Base-by-base conservation (phyloP, 1,284 basidiomycete genomes). In the Ceratobasidium sp. region DNA sequence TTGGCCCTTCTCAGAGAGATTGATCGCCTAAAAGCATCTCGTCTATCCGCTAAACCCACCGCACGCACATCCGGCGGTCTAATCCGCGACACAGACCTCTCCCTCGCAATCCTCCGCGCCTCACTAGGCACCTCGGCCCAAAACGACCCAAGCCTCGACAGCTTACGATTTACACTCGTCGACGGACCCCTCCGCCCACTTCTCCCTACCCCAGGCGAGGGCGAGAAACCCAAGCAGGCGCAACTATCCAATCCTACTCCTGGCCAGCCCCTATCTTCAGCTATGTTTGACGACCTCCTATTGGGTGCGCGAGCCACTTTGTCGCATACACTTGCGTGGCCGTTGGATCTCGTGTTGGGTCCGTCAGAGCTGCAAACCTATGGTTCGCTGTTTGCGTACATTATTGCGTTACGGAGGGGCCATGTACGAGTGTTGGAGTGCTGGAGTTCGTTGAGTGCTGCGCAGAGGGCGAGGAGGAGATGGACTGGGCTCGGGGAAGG, bases 401-500 rank as follows among this genome's bases (percentile, higher is more conserved):
- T 97, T 3, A 91, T 92, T 27, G 91, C 95, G 0, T 83, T 97
- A 54, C 89, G 94, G 41, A 93, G 93, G 80, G 93, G 93, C 0
- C 94, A 97, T 79, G 89, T 89, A 0, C 88, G 90, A 27, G 88
- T 96, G 8, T 90, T 95, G 75, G 86, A 88, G 1, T 93, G 92
- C 79, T 97, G 95, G 96, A 87, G 90, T 1, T 90, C 90, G 0
- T 84, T 97, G 29, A 94, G 92, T 11, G 93, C 93, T 78, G 87
- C 93, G 0, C 95, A 96, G 81, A 88, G 95, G 8, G 90, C 89
- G 1, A 86, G 95, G 48, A 85, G 94, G 62, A 87, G 90, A 79
- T 96, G 93, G 92, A 96, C 94, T 2, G 93, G 93, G 1, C 86
- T 93, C 0, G 91, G 91, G 6, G 95, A 97, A 80, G 95, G 95